A percentile compares a stretch with the other conserved stretches of the same genome.
These are phyloP conservation scores for Apophysomyces variabilis DNA, from an alignment of 371 early-diverging fungal species.

Conservation along the genomic window DNA sequence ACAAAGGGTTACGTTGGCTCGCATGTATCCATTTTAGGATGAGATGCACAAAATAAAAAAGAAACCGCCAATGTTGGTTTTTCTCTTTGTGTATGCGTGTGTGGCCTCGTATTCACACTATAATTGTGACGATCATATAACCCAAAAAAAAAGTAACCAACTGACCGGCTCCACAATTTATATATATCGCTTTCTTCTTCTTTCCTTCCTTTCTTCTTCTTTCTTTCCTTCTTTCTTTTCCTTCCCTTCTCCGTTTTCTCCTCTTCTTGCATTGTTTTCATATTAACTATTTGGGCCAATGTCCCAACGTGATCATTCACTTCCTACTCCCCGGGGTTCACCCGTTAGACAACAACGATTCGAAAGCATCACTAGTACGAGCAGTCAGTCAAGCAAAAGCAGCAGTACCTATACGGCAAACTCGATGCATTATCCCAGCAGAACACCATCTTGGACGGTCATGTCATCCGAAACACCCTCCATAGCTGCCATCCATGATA, in stretches of 20 bases:
- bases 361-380: constrained; percentile 20
- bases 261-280: neutral
- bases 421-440: constrained; percentile 22
- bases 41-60: constrained; percentile 1
- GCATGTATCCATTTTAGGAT: neutral
- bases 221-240: neutral
- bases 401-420: constrained; percentile 15
- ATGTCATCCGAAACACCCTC: constrained; percentile 20
- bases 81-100: neutral
- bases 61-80: too few relatives aligned
- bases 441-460: constrained; percentile 17
- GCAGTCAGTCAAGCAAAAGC: constrained; percentile 23
- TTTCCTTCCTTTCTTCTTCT: neutral
- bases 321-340: constrained; percentile 2
- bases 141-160: neutral
- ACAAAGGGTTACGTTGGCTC: neutral
- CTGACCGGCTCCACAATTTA: neutral
- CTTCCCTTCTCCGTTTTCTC: neutral
- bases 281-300: constrained; percentile 1
- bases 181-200: neutral
- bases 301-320: constrained; percentile 9
- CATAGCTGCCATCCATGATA: constrained; percentile 6
- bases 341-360: constrained; percentile 6
- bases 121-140: neutral
- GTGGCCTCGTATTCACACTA: neutral